A percentile compares a stretch with the other conserved stretches of the same genome.
These are phyloP conservation scores for Fusarium phyllophilum DNA, from an alignment of 2,329 filamentous ascomycete species.

Conservation along the genomic window DNA sequence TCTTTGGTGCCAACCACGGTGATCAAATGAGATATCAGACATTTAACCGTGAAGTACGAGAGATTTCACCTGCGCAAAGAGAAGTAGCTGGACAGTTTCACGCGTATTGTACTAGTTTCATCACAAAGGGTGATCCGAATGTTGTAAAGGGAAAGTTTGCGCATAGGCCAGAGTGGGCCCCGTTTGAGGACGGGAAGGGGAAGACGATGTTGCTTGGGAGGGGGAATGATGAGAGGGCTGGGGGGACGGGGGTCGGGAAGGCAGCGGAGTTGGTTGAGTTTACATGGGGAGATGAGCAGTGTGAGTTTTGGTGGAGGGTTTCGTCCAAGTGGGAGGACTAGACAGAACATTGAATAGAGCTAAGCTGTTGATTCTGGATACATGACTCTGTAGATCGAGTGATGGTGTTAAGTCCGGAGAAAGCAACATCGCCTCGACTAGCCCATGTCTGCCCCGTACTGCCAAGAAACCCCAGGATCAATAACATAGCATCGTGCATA, in stretches of 20 bases:
- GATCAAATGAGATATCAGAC: conserved; percentile 49
- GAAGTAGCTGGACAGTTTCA: conserved; percentile 36
- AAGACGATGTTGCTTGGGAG: conserved; percentile 50
- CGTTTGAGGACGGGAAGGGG: conserved; percentile 41
- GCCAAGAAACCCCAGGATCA: conserved; percentile 8
- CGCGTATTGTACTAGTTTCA: conserved; percentile 37
- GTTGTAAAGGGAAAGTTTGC: conserved; percentile 37
- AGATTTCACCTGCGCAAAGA: conserved; percentile 47
- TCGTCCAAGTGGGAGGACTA: conserved; percentile 46
- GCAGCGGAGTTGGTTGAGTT: conserved; percentile 54
- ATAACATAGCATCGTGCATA: background rate
- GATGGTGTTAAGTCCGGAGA: background rate
- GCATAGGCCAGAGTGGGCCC: conserved; percentile 37
- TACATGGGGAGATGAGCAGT: conserved; percentile 56
- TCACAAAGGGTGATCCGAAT: conserved; percentile 36
- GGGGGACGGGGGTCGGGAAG: conserved; percentile 48
- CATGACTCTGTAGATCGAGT: background rate
- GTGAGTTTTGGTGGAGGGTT: conserved; percentile 57
- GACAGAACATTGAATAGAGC: accelerated
- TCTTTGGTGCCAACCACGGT: conserved; percentile 39
- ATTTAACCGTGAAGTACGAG: conserved; percentile 50
- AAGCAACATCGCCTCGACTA: background rate
- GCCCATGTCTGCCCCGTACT: background rate
- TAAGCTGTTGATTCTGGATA: background rate
- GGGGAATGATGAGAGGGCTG: too few relatives aligned